A percentile compares a stretch with the other conserved stretches of the same genome.
These are phyloP conservation scores for Candida stauntonica DNA, from an alignment of 805 yeast genomes.

Conservation along the genomic window DNA sequence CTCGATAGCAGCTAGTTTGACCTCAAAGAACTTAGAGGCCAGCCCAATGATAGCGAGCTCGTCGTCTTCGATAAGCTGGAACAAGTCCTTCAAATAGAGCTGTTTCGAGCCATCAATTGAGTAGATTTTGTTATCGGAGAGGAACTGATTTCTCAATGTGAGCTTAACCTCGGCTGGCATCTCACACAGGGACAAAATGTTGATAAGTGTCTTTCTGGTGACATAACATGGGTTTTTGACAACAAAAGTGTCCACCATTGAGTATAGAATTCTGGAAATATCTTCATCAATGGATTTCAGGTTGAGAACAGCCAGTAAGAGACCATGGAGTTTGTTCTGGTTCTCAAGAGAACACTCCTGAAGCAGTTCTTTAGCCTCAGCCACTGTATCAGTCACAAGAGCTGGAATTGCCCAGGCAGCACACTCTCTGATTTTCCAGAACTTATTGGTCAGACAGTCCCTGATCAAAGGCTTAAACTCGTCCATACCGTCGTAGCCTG, in stretches of 20 bases:
- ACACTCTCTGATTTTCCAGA: conserved; percentile 87
- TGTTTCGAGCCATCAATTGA: conserved; percentile 48
- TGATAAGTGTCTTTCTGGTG: conserved; percentile 33
- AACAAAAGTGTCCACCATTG: conserved; percentile 14
- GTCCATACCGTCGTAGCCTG: conserved; percentile 47
- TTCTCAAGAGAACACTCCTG: conserved; percentile 17
- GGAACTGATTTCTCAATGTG: conserved; percentile 34
- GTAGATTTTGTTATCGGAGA: conserved; percentile 25
- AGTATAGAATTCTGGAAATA: conserved; percentile 6
- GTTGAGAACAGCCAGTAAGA: conserved; percentile 43
- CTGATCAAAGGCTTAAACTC: conserved; percentile 48
- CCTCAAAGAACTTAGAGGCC: conserved; percentile 39
- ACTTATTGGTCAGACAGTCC: conserved; percentile 43
- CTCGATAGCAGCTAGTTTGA: conserved; percentile 38
- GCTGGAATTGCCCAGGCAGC: conserved; percentile 69
- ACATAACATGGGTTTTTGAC: conserved; percentile 28
- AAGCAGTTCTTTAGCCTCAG: conserved; percentile 29
- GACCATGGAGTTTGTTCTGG: conserved; percentile 58
- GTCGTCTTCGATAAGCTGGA: conserved; percentile 26
- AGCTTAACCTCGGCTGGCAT: conserved; percentile 11
- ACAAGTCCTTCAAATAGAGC: conserved; percentile 35
- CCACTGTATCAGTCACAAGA: conserved; percentile 33
- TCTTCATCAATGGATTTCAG: conserved; percentile 19
- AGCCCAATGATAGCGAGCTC: conserved; percentile 33
- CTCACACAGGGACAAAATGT: conserved; percentile 10